Conservation (phyloP, 257 asterid genomes). For the Nicotiana otophora region DNA sequence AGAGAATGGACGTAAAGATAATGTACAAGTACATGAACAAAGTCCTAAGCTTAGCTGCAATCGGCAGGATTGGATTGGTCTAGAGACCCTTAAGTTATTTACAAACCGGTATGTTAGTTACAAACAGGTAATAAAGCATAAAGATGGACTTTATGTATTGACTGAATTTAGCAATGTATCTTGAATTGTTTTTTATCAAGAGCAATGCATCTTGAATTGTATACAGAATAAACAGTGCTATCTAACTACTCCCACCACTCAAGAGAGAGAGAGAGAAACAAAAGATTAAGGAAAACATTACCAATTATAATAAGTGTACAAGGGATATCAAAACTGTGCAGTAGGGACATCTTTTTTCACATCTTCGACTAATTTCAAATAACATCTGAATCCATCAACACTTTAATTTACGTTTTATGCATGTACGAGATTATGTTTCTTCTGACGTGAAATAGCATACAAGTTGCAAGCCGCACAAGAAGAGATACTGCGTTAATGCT, state of each 20-base stretch:
- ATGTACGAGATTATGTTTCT: background rate
- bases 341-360: background rate
- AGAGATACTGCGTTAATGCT: background rate
- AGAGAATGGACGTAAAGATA: background rate
- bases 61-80: background rate
- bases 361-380: background rate
- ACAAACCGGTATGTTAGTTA: background rate
- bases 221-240: background rate
- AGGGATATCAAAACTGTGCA: background rate
- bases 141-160: background rate
- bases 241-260: background rate
- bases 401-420: background rate
- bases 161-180: background rate
- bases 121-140: background rate
- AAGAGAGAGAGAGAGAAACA: background rate
- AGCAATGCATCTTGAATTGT: background rate
- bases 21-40: background rate
- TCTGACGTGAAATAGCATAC: background rate
- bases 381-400: background rate
- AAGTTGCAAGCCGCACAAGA: background rate
- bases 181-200: background rate
- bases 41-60: background rate
- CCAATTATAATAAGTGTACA: background rate
- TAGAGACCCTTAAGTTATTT: background rate
- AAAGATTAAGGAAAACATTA: background rate